Percentiles rank a stretch among this genome's conserved stretches.
Evolutionary conservation across 495 filamentous ascomycete genomes (phyloP).

Genomic region (Aspergillus egyptiacus): DNA sequence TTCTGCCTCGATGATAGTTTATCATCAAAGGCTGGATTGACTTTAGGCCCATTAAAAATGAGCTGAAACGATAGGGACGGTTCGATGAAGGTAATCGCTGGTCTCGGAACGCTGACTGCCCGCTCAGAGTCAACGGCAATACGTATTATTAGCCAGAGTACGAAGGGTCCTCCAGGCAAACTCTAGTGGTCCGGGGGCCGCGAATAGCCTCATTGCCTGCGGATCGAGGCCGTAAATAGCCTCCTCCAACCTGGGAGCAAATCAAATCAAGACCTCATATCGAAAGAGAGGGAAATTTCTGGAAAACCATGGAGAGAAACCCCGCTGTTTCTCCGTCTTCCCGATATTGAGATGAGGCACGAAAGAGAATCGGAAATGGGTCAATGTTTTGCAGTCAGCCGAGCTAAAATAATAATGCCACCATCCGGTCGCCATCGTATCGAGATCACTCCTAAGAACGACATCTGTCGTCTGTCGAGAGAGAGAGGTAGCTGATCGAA

Average conservation of each 20-base stretch:
- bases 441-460: not conserved
- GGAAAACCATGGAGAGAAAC: conserved; percentile 25
- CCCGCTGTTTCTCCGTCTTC: conserved; percentile 27
- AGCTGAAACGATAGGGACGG: too few relatives aligned
- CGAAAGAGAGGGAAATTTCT: conserved; percentile 25
- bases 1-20: too few relatives aligned
- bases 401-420: not conserved
- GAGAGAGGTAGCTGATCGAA: too few relatives aligned
- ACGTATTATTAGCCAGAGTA: too few relatives aligned
- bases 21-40: too few relatives aligned
- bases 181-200: too few relatives aligned
- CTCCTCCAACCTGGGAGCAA: not conserved
- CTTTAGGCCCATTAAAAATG: too few relatives aligned
- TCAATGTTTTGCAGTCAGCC: conserved; percentile 20
- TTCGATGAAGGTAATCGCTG: too few relatives aligned
- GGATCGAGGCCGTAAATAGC: not conserved
- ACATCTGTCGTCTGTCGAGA: not conserved
- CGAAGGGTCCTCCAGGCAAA: too few relatives aligned
- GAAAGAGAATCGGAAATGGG: conserved; percentile 40
- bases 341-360: conserved; percentile 22
- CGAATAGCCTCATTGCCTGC: too few relatives aligned
- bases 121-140: too few relatives aligned
- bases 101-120: too few relatives aligned
- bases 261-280: not conserved
- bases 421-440: not conserved